Percentiles rank a stretch among this genome's conserved stretches.
Evolutionary conservation across 257 asterid genomes (phyloP).

Genomic region (Solanum sparsipilum): DNA sequence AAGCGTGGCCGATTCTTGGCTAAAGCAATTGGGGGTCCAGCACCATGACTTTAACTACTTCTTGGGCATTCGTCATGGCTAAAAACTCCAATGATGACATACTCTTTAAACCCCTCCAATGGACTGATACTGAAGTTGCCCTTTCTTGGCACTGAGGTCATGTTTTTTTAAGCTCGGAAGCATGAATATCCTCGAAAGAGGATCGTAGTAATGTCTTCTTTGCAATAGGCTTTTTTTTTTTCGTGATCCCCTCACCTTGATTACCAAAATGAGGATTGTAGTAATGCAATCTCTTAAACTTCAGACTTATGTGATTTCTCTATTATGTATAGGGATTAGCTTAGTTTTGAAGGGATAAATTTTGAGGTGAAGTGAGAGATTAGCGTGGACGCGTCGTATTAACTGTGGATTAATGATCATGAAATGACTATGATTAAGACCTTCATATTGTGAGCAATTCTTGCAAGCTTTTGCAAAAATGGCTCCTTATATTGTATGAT

Average conservation of each 20-base stretch:
- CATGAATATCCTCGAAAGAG: not conserved
- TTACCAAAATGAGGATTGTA: not conserved
- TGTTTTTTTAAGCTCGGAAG: not conserved
- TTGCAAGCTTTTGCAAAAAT: not conserved
- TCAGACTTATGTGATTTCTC: not conserved
- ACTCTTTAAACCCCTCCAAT: not conserved
- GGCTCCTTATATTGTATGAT: not conserved
- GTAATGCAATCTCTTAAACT: not conserved
- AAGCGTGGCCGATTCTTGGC: constrained; percentile 93
- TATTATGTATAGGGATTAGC: not conserved
- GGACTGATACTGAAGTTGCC: not conserved
- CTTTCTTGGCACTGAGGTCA: not conserved
- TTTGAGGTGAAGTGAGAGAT: not conserved
- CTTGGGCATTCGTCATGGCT: constrained; percentile 57
- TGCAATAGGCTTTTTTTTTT: not conserved
- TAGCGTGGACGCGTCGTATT: not conserved
- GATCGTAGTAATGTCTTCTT: not conserved
- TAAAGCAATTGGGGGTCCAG: constrained; percentile 82
- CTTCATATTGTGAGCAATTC: not conserved
- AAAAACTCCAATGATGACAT: not conserved
- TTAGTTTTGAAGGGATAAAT: not conserved
- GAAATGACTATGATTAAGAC: not conserved
- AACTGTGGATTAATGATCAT: not conserved
- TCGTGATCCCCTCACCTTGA: not conserved
- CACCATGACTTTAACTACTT: constrained; percentile 91